Evolutionary conservation across 192 early-diverging fungal genomes (phyloP), one percentile per base, ranked within the genome.

Genomic region (Podila epicladia): DNA sequence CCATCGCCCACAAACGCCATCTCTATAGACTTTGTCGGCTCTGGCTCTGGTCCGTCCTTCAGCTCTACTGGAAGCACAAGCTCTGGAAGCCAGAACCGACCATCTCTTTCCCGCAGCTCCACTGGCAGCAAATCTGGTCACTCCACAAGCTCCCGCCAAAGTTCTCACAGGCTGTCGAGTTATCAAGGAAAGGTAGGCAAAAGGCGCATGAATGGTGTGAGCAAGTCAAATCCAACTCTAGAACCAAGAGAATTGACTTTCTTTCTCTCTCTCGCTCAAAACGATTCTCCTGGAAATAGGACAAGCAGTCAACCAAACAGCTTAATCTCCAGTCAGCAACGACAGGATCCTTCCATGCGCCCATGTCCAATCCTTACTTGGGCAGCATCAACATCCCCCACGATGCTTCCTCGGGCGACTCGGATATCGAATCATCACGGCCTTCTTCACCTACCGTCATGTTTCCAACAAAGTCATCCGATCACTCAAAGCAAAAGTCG

Each of bases 301-400:
- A 79, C 41, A 29, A 55, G 20, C 77, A 80, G 49, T 38, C 65
- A 1, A 49, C 57, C 4, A 80, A 80, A 29, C 77, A 80, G 33
- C 45, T 48, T n/a, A 80, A 80, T 58, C 41, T 80, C 13, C 77
- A 80, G 57, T 73, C 77, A 6, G 77, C 71, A 28, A 55, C 55
- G 24, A 55, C 77, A 41, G 77, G 77, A 28, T 69, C 53, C 28
- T 80, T 80, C 66, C 71, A 71, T 22, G 35, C 61, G 1, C 77
- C 77, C 20, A 69, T 80, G 55, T 69, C 77, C 24, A 80, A 80
- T 38, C 77, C 77, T 26, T 80, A 80, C 35, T 66, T 80, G n/a
- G 77, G 77, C 17, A 80, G 77, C 59, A 80, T 80, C 62, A 80
- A 80, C 32, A 80, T 80, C 12, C 77, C 77, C 29, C 77, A 80